phyloP scores from a whole-genome alignment of 225 moss, liverwort and hornwort species.

The Climacium dendroides region DNA sequence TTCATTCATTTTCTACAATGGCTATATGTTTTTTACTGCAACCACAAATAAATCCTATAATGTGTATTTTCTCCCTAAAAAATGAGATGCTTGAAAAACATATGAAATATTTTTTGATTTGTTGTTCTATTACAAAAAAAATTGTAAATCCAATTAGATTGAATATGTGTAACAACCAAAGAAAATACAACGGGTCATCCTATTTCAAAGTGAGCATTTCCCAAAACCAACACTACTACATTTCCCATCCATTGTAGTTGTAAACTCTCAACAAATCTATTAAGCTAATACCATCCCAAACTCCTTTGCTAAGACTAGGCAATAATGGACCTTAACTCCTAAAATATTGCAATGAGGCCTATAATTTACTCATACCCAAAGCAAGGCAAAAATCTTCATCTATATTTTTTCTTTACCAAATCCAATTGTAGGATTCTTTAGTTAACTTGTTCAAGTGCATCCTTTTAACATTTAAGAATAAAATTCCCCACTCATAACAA shows the following conservation, averaged over 20 bases:
- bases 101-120: background rate
- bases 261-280: background rate
- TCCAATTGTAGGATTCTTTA: background rate
- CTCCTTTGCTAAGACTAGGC: background rate
- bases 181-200: accelerated
- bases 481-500: accelerated
- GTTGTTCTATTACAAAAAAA: too few species aligned
- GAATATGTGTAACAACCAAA: background rate
- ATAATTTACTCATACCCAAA: background rate
- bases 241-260: background rate
- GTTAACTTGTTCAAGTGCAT: background rate
- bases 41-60: background rate
- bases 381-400: background rate
- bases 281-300: background rate
- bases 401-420: background rate
- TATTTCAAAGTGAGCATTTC: background rate
- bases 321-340: background rate
- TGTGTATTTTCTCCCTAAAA: background rate
- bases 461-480: background rate
- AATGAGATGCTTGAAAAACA: background rate
- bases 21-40: background rate
- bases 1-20: background rate
- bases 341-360: background rate
- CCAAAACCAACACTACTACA: background rate
- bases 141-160: too few species aligned